A percentile compares a stretch with the other conserved stretches of the same genome.
Conservation (phyloP, 2,329 filamentous ascomycete species). For the Cadophora luteo-olivacea region DNA sequence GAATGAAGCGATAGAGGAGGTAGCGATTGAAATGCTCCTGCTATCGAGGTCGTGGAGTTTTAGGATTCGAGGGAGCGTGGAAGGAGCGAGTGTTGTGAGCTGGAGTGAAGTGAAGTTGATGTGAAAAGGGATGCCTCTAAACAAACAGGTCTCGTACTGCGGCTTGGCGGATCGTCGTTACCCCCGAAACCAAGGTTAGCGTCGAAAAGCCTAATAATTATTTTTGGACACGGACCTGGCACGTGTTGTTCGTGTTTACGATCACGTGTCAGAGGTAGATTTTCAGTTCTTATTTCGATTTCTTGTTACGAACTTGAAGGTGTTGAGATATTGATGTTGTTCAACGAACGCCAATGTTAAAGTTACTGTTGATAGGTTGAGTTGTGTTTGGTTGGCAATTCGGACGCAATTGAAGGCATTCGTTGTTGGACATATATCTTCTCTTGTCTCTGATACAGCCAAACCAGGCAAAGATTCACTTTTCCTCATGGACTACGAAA, state of each 20-base stretch:
- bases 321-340: background rate
- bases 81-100: conserved; percentile 21
- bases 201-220: conserved; percentile 11
- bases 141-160: conserved; percentile 30
- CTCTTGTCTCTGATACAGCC: background rate
- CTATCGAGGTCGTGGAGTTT: conserved; percentile 21
- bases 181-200: conserved; percentile 32
- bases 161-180: conserved; percentile 30
- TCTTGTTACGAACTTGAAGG: too few species aligned
- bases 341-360: background rate
- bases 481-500: background rate
- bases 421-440: background rate
- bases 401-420: background rate
- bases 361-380: background rate
- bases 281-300: too few species aligned
- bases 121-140: conserved; percentile 31
- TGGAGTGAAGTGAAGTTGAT: conserved; percentile 15
- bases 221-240: conserved; percentile 26
- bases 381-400: background rate
- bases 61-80: conserved; percentile 22
- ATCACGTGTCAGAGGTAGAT: background rate
- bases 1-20: conserved; percentile 32
- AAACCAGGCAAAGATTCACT: background rate
- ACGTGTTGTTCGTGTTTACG: conserved; percentile 4
- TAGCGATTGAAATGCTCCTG: conserved; percentile 35